Percentiles rank a stretch among this genome's conserved stretches.
phyloP scores from a whole-genome alignment of 495 filamentous ascomycete species.

The Annulohypoxylon bovei region DNA sequence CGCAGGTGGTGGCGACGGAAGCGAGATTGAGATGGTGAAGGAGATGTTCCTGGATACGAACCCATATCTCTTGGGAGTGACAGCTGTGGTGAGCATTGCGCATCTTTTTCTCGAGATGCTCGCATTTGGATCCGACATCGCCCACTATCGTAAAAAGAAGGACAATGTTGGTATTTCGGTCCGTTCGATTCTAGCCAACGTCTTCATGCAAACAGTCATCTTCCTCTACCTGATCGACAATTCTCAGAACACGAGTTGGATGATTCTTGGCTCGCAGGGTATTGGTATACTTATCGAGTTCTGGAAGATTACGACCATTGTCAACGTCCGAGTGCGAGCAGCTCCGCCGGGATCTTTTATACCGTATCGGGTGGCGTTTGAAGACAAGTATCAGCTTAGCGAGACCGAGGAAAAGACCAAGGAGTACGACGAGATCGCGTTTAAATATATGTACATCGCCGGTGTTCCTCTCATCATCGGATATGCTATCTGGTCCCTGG shows the following conservation, averaged over 20 bases:
- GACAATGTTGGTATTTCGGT: constrained; percentile 96
- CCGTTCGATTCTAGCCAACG: constrained; percentile 94
- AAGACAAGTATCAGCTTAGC: constrained; percentile 95
- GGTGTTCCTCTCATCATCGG: constrained; percentile 89
- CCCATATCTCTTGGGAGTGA: constrained; percentile 86
- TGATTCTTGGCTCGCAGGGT: constrained; percentile 94
- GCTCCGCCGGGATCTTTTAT: constrained; percentile 73
- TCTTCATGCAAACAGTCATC: constrained; percentile 96
- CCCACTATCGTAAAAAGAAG: constrained; percentile 99
- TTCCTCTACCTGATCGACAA: constrained; percentile 99
- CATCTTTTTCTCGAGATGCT: constrained; percentile 97
- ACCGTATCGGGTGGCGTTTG: constrained; percentile 86
- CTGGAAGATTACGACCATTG: constrained; percentile 98
- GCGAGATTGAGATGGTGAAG: constrained; percentile 95
- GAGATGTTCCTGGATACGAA: constrained; percentile 94
- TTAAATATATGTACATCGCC: constrained; percentile 92
- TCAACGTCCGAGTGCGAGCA: constrained; percentile 84
- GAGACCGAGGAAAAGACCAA: constrained; percentile 97
- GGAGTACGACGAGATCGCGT: constrained; percentile 97
- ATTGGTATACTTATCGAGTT: constrained; percentile 94
- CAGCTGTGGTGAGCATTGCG: constrained; percentile 81
- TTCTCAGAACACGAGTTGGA: constrained; percentile 96
- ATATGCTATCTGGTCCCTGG: constrained; percentile 87
- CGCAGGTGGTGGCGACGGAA: constrained; percentile 65
- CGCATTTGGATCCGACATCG: constrained; percentile 96